Evolutionary conservation across 495 filamentous ascomycete species (phyloP).

Genomic region (Penicillium crystallinum): DNA sequence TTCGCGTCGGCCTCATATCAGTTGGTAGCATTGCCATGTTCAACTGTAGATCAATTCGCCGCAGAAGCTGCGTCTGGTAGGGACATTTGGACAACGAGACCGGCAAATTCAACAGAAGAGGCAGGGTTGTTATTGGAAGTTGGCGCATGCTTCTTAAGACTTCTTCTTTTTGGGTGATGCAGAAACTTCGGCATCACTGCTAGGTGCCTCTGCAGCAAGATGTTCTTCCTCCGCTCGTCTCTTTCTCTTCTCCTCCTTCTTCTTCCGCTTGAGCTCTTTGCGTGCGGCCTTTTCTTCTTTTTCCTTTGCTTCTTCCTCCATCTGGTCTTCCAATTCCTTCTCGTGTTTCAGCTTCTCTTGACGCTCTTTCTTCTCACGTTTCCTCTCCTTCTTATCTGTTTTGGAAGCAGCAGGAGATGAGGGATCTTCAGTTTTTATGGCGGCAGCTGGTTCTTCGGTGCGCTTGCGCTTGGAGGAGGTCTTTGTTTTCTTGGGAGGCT

Average conservation of each 20-base stretch:
- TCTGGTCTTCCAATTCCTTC: constrained; percentile 9
- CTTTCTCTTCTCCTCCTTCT: constrained; percentile 10
- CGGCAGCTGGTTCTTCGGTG: neutral
- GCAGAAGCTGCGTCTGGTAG: neutral
- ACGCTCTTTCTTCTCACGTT: constrained; percentile 7
- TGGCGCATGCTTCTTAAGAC: neutral
- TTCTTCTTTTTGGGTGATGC: neutral
- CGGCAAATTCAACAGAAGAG: neutral
- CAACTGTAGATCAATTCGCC: neutral
- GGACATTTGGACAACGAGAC: neutral
- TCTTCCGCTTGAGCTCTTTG: neutral
- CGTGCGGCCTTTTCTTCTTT: neutral
- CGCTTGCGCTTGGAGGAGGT: constrained; percentile 4
- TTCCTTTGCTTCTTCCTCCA: neutral
- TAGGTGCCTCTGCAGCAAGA: neutral
- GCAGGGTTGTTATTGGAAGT: neutral
- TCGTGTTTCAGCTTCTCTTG: too few species aligned
- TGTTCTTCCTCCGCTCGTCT: constrained; percentile 7
- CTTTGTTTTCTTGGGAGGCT: neutral
- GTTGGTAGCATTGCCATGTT: neutral
- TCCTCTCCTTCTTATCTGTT: constrained; percentile 8
- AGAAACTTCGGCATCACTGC: neutral
- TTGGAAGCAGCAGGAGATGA: neutral
- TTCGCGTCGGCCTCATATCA: neutral
- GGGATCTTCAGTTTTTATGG: neutral